Conservation (phyloP, 768 basidiomycete species). For the Trametes cubensis region DNA sequence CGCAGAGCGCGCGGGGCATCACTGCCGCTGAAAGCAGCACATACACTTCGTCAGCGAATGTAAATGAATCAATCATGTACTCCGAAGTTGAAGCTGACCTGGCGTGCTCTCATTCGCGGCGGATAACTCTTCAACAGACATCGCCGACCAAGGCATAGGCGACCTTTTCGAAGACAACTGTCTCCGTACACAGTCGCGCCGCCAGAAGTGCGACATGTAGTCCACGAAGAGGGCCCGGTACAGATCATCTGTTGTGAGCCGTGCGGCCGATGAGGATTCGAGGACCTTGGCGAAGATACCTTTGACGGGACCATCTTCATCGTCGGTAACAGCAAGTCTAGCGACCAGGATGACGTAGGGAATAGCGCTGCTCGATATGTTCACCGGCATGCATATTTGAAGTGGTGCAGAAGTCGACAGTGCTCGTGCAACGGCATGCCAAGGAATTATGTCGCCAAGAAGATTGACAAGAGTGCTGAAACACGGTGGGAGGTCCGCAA, state of each 20-base stretch:
- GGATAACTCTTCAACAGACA: neutral
- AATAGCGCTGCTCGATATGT: too few species aligned
- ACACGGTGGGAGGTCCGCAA: too few species aligned
- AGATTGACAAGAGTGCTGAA: too few species aligned
- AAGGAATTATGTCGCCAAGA: too few species aligned
- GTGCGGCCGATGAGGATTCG: neutral
- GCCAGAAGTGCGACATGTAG: neutral
- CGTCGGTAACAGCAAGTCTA: too few species aligned
- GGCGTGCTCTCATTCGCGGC: too few species aligned
- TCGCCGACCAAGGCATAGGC: neutral
- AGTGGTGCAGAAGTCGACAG: too few species aligned
- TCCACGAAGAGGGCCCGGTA: slow-evolving; percentile 1
- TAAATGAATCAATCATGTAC: neutral
- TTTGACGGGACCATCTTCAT: too few species aligned
- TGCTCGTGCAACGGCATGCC: too few species aligned
- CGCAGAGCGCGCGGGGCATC: too few species aligned
- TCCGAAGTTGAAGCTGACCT: neutral
- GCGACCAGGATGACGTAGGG: too few species aligned
- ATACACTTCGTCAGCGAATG: neutral
- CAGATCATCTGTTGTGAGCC: neutral
- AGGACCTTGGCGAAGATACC: neutral
- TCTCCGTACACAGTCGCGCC: neutral
- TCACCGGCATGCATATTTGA: too few species aligned
- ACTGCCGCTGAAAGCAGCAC: neutral
- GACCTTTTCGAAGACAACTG: neutral